Base-by-base conservation (phyloP, 2,329 filamentous ascomycete genomes). In the Zymoseptoria passerinii region DNA sequence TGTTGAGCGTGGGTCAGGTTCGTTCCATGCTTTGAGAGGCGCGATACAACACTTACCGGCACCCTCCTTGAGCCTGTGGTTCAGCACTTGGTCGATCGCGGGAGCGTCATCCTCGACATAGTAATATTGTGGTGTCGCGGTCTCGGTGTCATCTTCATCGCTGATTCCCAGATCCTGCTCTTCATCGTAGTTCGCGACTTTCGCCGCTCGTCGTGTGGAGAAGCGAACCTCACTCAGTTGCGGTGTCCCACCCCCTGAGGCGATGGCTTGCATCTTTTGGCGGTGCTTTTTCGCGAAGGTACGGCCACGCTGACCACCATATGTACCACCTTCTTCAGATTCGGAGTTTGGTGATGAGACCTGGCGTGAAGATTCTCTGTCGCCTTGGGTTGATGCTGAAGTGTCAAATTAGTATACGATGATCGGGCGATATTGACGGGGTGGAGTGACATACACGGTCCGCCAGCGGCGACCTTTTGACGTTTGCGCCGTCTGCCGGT, bases 71-170 rank as follows among this genome's bases (percentile, higher is more conserved):
- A 89, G 77, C 53, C 88, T 85, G 73, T 97, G 92, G 64, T 95
- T 89, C 56, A 99, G 83, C 55, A 99, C 88, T 63, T 89, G 85
- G 71, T 99, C 94, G 64, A 99, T 91, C 66, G 90, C 91, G 18
- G 91, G 90, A 3, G 86, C 84, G 67, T 86, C 86, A 69, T 95
- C 89, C 63, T 92, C 87, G 44, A 83, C 82, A 57, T 85, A 83
- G 53, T 81, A 81, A 71, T 94, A 85, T 71, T 92, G 85, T 4
- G 88, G 85, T 1, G 85, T 86, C 66, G 81, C 74, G 27, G 78
- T 79, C 52, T 88, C 85, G 5, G 82, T 81, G 50, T 87, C 86
- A 48, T 86, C 85, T 6, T 77, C 72, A 75, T 83, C 81, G 49
- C 76, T 77, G 58, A 82, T 77, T 59, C 83, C 80, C 55, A 80